A percentile compares a stretch with the other conserved stretches of the same genome.
Conservation (phyloP, 108 stramenopile genomes). For the Nannochloropsis gaditana region DNA sequence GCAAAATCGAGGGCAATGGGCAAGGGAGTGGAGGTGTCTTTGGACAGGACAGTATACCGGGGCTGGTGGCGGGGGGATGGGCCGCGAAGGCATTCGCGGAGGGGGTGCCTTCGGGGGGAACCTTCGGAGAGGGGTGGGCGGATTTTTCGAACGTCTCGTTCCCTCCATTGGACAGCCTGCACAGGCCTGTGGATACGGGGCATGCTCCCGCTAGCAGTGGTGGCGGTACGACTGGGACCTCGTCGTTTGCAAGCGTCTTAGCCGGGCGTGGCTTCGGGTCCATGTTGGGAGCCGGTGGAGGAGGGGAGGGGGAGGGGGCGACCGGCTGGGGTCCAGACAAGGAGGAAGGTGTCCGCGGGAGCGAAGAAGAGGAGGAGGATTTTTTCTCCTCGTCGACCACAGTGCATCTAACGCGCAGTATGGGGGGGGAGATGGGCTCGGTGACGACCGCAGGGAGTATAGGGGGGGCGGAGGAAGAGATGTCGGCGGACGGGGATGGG, state of each 20-base stretch:
- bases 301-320: neutral
- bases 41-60: neutral
- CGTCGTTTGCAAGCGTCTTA: neutral
- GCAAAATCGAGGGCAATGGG: neutral
- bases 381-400: neutral
- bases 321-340: neutral
- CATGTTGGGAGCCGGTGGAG: conserved; percentile 2
- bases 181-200: neutral
- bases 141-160: neutral
- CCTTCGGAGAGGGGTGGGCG: conserved; percentile 16
- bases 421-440: neutral
- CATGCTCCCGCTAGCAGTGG: neutral
- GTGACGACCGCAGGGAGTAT: neutral
- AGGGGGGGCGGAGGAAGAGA: neutral
- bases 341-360: neutral
- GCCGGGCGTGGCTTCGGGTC: neutral
- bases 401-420: conserved; percentile 1
- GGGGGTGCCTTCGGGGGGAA: neutral
- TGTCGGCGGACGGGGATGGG: neutral
- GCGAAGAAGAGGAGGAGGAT: neutral
- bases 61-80: conserved; percentile 1
- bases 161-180: neutral
- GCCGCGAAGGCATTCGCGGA: neutral
- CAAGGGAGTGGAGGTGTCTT: neutral
- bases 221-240: neutral